Evolutionary conservation across 2,329 filamentous ascomycete genomes (phyloP).

Genomic region (Exophiala alcalophila): DNA sequence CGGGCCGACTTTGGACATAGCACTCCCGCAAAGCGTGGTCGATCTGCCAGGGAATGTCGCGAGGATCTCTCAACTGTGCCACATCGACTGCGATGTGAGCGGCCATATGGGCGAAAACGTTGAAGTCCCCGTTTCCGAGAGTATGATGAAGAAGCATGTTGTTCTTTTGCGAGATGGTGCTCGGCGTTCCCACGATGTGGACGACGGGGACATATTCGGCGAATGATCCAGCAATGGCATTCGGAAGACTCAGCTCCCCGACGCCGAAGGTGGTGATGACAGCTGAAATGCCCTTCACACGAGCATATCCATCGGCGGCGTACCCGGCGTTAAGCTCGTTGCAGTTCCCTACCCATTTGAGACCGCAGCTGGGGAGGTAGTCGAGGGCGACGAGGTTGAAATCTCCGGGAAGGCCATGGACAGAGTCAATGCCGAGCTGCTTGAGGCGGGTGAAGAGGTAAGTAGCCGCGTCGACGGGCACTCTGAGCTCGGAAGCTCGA

Average conservation of each 20-base stretch:
- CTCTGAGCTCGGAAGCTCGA: constrained; percentile 43
- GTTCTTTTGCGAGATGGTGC: constrained; percentile 49
- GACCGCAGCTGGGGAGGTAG: constrained; percentile 52
- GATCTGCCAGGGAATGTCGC: constrained; percentile 27
- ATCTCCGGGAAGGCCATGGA: constrained; percentile 54
- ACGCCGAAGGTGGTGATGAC: constrained; percentile 59
- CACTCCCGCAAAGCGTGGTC: constrained; percentile 30
- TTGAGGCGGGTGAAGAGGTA: constrained; percentile 51
- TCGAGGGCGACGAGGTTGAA: constrained; percentile 49
- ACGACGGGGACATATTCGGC: constrained; percentile 59
- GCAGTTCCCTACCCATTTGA: constrained; percentile 60
- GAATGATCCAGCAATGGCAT: constrained; percentile 33
- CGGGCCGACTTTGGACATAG: constrained; percentile 28
- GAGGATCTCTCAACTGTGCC: constrained; percentile 25
- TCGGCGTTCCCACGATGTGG: constrained; percentile 58
- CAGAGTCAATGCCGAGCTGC: constrained; percentile 49
- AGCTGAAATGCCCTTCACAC: constrained; percentile 45
- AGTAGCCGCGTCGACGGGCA: constrained; percentile 48
- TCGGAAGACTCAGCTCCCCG: constrained; percentile 45
- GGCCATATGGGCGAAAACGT: constrained; percentile 27
- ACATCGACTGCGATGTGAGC: constrained; percentile 23
- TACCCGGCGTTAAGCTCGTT: constrained; percentile 67
- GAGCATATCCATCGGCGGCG: constrained; percentile 76
- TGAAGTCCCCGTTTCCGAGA: constrained; percentile 31
- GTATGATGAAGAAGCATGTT: constrained; percentile 41